Evolutionary conservation across 75 land plant species (phyloP).

Genomic region (Picea glauca): DNA sequence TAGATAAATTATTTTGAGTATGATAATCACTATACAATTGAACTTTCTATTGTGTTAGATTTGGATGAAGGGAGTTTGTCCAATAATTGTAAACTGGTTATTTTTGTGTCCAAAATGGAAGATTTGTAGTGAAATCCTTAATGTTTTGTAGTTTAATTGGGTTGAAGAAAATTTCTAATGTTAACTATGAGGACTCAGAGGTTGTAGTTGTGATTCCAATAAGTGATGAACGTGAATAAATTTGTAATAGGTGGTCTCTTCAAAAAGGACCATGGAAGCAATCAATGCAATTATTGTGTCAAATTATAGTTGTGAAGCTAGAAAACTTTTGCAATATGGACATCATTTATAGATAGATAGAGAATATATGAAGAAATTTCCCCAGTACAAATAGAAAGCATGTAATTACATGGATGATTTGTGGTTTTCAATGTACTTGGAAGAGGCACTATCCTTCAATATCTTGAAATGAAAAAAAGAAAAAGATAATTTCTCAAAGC

Average conservation of each 20-base stretch:
- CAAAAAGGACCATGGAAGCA: neutral
- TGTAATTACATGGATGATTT: constrained; percentile 41
- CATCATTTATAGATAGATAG: too few relatives aligned
- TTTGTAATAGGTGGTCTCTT: neutral
- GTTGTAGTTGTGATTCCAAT: neutral
- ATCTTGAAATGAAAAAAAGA: constrained; percentile 48
- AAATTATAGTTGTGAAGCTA: neutral
- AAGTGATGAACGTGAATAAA: too few relatives aligned
- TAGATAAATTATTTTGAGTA: too few relatives aligned
- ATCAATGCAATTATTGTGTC: neutral
- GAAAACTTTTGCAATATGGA: too few relatives aligned
- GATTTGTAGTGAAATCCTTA: too few relatives aligned
- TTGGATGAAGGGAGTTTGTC: neutral
- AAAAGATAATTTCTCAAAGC: constrained; percentile 38
- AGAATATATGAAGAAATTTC: constrained; percentile 28
- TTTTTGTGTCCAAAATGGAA: too few relatives aligned
- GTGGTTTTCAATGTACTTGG: constrained; percentile 46
- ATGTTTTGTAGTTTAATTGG: too few relatives aligned
- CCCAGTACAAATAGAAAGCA: constrained; percentile 22
- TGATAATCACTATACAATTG: neutral
- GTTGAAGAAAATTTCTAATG: neutral
- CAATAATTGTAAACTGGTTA: too few relatives aligned
- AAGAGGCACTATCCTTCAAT: constrained; percentile 19
- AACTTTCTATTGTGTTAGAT: neutral
- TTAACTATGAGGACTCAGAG: neutral